Conservation (phyloP, 441 rosid species). For the Melastoma candidum region DNA sequence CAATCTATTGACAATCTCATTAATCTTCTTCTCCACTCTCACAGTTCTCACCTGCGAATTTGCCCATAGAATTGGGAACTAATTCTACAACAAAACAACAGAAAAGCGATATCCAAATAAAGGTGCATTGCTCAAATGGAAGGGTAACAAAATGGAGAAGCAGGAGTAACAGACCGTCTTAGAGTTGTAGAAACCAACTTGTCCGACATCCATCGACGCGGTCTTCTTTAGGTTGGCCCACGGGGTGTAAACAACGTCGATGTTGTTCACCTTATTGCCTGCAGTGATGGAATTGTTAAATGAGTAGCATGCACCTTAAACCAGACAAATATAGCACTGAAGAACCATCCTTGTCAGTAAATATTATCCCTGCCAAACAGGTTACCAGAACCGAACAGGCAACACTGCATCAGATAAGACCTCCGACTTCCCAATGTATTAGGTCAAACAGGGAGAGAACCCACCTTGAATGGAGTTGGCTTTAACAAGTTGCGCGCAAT, state of each 20-base stretch:
- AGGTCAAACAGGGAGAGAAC: background rate
- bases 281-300: slow-evolving; percentile 13
- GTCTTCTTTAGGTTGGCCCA: slow-evolving; percentile 96
- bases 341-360: background rate
- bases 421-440: background rate
- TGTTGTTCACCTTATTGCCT: slow-evolving; percentile 92
- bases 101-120: background rate
- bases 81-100: background rate
- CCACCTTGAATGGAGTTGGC: slow-evolving; percentile 97
- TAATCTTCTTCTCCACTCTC: slow-evolving; percentile 86
- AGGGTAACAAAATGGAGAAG: background rate
- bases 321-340: background rate
- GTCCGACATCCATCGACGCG: slow-evolving; percentile 97
- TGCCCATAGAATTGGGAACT: slow-evolving; percentile 12
- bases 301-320: background rate
- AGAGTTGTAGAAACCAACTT: slow-evolving; percentile 87
- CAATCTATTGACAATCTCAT: slow-evolving; percentile 83
- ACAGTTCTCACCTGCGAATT: slow-evolving; percentile 64
- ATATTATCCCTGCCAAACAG: background rate
- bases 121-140: slow-evolving; percentile 1
- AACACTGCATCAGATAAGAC: no score
- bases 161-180: slow-evolving; percentile 50
- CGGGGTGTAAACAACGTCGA: slow-evolving; percentile 93
- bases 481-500: slow-evolving; percentile 95
- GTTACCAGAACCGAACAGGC: background rate